These are phyloP conservation scores for Yarrowia yakushimensis DNA, from an alignment of 805 yeast genomes.

Conservation along the genomic window DNA sequence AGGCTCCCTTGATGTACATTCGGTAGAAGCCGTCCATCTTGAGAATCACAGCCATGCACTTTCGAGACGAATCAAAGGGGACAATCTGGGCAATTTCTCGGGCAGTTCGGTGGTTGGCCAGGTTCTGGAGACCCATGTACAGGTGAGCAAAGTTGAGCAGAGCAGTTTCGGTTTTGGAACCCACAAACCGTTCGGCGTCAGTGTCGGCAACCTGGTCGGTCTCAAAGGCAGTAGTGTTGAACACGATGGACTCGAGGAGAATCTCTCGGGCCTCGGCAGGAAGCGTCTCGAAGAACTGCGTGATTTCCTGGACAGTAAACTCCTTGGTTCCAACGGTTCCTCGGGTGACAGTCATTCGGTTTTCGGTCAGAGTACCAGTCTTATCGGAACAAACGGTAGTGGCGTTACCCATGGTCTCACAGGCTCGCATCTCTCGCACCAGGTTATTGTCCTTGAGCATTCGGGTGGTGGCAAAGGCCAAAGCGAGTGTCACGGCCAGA, in stretches of 20 bases:
- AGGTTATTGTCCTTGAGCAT: conserved; percentile 96
- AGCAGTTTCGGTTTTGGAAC: conserved; percentile 95
- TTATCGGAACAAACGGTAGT: conserved; percentile 96
- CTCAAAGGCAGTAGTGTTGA: conserved; percentile 91
- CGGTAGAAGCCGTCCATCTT: conserved; percentile 49
- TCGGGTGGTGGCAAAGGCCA: conserved; percentile 97
- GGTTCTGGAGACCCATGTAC: conserved; percentile 45
- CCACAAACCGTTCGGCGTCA: conserved; percentile 62
- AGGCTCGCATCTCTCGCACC: conserved; percentile 87
- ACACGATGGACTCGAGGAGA: conserved; percentile 55
- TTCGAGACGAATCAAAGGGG: conserved; percentile 89
- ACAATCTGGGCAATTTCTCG: conserved; percentile 60
- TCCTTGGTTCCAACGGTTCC: conserved; percentile 59
- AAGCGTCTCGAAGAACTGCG: conserved; percentile 23
- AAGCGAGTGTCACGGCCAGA: conserved; percentile 90
- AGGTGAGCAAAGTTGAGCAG: conserved; percentile 63
- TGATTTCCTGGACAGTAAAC: conserved; percentile 37
- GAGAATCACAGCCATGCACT: conserved; percentile 85
- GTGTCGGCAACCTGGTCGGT: conserved; percentile 42
- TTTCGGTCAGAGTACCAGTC: conserved; percentile 95
- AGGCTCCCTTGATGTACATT: conserved; percentile 85
- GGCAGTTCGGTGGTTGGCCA: conserved; percentile 48
- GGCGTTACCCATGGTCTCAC: conserved; percentile 99
- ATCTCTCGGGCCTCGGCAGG: conserved; percentile 29
- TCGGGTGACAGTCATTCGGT: conserved; percentile 83